Base-by-base conservation (phyloP, 176 grass and related monocot genomes). In the Ensete glaucum region DNA sequence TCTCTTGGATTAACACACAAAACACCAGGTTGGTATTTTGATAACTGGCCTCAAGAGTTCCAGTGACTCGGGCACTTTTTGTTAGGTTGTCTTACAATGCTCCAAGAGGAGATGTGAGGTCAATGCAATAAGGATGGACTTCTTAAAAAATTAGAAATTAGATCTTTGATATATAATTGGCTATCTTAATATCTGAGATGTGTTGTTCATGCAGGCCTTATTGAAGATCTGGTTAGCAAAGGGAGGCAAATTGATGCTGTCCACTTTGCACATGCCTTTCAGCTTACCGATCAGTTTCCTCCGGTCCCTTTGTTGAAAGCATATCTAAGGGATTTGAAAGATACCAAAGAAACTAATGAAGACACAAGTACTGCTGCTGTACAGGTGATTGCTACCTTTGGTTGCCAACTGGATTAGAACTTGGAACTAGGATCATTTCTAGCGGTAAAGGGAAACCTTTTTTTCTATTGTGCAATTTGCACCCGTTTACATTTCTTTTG, bases 21-120 rank as follows among this genome's bases (percentile, higher is more conserved):
- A 96, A 81, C 92, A 72, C 83, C 92, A 96, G 92, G 92, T 96
- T 92, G 80, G 87, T 87, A 92, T 89, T 69, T 73, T 66, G 59
- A 50, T 76, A 84, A 88, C 82, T 85, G 83, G 72, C 78, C 54
- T 24, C 57, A 64, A 82, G 79, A 15, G 53, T 85, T 85, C 80
- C 78, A 80, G 81, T 78, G 62, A 75, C 80, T 96, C 82, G 63
- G 59, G 19, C 34, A 64, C 27, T 62, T 59, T 82, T 83, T 71
- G 27, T 73, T 69, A 72, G 83, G 76, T 67, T 84, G 58, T 52
- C 34, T 27, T 82, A 78, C 69, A 59, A 54, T 66, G 70, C 65
- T 74, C 34, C 23, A 58, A 11, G n/a, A 72, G 56, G 54, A 80
- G 21, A 80, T 53, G 17, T 52, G 69, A 53, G 15, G 78, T 16